phyloP scores from a whole-genome alignment of 164 flowering plant genomes.

The Piper longum region DNA sequence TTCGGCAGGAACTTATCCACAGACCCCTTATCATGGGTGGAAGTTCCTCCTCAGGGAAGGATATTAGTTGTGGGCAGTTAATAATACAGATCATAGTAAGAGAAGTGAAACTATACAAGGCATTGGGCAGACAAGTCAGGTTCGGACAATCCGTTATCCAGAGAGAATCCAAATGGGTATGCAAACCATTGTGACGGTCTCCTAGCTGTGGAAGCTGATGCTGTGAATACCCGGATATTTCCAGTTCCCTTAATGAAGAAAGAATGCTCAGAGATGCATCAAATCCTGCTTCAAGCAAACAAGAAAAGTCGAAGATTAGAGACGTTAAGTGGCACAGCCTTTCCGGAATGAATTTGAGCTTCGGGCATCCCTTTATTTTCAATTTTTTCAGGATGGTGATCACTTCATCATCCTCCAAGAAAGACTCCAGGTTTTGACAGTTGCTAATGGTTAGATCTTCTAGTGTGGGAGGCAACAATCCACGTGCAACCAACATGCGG shows the following conservation, averaged over 20 bases:
- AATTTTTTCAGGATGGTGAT: too few species aligned
- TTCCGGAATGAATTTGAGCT: constrained; percentile 7
- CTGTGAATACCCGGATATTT: constrained; percentile 1
- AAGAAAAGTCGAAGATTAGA: too few species aligned
- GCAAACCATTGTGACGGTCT: background rate
- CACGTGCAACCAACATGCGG: too few species aligned
- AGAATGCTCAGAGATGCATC: constrained; percentile 8
- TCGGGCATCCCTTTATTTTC: too few species aligned
- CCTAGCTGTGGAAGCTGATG: background rate
- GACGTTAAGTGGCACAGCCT: too few species aligned
- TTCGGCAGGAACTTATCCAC: too few species aligned
- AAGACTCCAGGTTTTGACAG: too few species aligned
- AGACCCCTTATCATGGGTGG: background rate
- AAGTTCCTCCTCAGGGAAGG: constrained; percentile 2
- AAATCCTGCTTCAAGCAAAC: too few species aligned
- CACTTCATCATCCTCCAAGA: too few species aligned
- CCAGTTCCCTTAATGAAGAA: constrained; percentile 4
- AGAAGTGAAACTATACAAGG: constrained; percentile 1
- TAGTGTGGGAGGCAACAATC: too few species aligned
- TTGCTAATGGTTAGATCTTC: too few species aligned
- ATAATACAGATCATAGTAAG: constrained; percentile 1
- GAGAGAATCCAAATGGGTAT: constrained; percentile 6
- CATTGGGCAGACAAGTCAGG: constrained; percentile 2
- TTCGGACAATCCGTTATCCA: background rate
- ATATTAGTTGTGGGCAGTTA: background rate